These are phyloP conservation scores for Globisporangium iwayamae DNA, from an alignment of 352 stramenopile species.

Conservation along the genomic window DNA sequence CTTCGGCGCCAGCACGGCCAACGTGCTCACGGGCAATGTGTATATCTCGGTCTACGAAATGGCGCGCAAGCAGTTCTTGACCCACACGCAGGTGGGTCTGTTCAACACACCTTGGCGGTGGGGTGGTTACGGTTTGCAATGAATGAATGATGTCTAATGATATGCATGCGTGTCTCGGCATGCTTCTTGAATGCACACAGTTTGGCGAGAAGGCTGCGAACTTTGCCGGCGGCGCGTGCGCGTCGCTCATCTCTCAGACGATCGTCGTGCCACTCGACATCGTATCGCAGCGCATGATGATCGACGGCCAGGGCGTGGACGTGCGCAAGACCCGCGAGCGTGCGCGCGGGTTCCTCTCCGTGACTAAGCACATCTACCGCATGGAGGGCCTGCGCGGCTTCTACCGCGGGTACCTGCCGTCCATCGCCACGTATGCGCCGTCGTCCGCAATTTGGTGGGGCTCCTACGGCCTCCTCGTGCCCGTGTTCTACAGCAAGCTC, in stretches of 20 bases:
- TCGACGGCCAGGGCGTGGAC: conserved; percentile 69
- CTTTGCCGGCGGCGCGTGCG: conserved; percentile 69
- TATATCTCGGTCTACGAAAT: conserved; percentile 90
- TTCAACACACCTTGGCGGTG: background rate
- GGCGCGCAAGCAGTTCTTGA: conserved; percentile 63
- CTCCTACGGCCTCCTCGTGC: conserved; percentile 79
- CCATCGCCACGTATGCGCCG: conserved; percentile 83
- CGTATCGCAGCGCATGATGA: conserved; percentile 89
- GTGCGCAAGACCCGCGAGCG: conserved; percentile 55
- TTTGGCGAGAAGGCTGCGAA: conserved; percentile 66
- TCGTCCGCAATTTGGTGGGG: conserved; percentile 87
- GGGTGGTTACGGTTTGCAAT: background rate
- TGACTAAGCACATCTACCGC: conserved; percentile 62
- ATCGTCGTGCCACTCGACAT: conserved; percentile 87
- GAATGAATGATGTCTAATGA: background rate
- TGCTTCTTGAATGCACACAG: conserved; percentile 12
- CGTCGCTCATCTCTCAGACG: conserved; percentile 82
- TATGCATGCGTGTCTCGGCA: background rate
- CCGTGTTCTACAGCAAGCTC: conserved; percentile 65
- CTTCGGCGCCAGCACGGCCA: conserved; percentile 83
- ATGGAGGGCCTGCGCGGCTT: conserved; percentile 71
- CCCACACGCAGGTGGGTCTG: conserved; percentile 41
- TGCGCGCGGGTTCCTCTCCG: conserved; percentile 49
- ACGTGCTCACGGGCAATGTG: conserved; percentile 85
- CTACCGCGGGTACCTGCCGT: conserved; percentile 81